Base-by-base conservation (phyloP, 805 yeast genomes). In the Zygoascus tannicola region DNA sequence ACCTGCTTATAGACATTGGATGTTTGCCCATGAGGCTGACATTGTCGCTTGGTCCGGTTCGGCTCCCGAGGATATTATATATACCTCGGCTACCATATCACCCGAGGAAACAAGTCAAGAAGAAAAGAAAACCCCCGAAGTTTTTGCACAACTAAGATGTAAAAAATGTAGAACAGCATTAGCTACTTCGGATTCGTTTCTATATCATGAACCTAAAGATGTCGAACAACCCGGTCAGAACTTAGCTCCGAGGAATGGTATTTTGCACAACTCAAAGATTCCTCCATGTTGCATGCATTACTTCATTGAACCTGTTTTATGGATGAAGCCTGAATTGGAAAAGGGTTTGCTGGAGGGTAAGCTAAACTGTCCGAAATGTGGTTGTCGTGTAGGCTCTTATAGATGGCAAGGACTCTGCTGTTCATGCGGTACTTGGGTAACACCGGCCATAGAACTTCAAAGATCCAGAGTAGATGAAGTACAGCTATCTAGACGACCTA, bases 391-490 rank as follows among this genome's bases (percentile, higher is more conserved):
- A 2, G 98, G 98, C 12, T 87, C 85, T 0, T 92, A 87, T 60
- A 77, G 80, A 49, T 92, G 98, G 98, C 84, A 80, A 56, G 98
- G 98, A 0, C 78, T 90, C 1, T 68, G 94, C 54, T 92, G 98
- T 62, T 78, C 92, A 46, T 92, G 98, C 62, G 97, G 97, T 2
- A 78, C 76, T 54, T 92, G 98, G 98, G 80, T 90, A 71, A 74
- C 85, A 7, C 98, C 98, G 0, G 94, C 94, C 1, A 73, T 92
- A 47, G 85, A 84, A 59, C 62, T 92, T 44, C 87, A 80, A 60
- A 69, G 79, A 22, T 81, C 87, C 4, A 84, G 85, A 59, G 90
- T 85, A 4, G 97, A 90, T 58, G 76, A 76, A 47, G 69, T 78
- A 5, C 26, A 34, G 7, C 15, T 33, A 8, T 26, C 30, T 12